Base-by-base conservation (phyloP, 768 basidiomycete genomes). In the Boletus sp. region DNA sequence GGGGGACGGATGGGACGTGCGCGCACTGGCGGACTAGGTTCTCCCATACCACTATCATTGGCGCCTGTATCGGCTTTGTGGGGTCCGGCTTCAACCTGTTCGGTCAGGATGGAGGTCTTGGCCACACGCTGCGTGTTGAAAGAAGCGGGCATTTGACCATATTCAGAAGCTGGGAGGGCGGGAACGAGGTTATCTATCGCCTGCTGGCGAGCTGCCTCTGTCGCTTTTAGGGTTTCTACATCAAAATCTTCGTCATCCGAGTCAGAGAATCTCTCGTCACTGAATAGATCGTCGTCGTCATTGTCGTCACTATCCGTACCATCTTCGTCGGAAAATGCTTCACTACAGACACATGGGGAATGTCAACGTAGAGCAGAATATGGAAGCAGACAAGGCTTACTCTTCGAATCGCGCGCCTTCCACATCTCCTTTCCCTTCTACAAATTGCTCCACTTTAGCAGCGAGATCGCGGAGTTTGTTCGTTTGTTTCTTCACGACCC, bases 391-490 rank as follows among this genome's bases (percentile, higher is more conserved):
- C 45, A 42, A 40, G 17, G 76, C 88, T 65, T 72, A 98, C 95
- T 98, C 96, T 50, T 86, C 84, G 64, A 99, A 96, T 58, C 78
- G 73, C 0, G 93, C 97, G 4, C 97, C 97, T 57, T 92, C 88
- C 9, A 97, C 56, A 55, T 90, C 88, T 2, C 97, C 97, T 65
- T 95, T 74, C 3, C 90, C 93, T 61, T 93, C 85, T 2, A 99
- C 85, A 66, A 99, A 99, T n/a, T 76, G 75, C 61, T 90, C 88
- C 1, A 99, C 92, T 66, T 91, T 90, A 55, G 80, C 73, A 11
- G 97, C 95, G 49, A 99, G 77, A 55, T 81, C 79, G 61, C 83
- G 84, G 30, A 98, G 72, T 55, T 81, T 82, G 21, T 77, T 68
- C 10, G 93, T 87, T 66, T 92, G 88, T 54, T 82, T 78, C 27